These are phyloP conservation scores for Tolypocladium tropicale DNA, from an alignment of 2,329 filamentous ascomycete genomes.

Conservation along the genomic window DNA sequence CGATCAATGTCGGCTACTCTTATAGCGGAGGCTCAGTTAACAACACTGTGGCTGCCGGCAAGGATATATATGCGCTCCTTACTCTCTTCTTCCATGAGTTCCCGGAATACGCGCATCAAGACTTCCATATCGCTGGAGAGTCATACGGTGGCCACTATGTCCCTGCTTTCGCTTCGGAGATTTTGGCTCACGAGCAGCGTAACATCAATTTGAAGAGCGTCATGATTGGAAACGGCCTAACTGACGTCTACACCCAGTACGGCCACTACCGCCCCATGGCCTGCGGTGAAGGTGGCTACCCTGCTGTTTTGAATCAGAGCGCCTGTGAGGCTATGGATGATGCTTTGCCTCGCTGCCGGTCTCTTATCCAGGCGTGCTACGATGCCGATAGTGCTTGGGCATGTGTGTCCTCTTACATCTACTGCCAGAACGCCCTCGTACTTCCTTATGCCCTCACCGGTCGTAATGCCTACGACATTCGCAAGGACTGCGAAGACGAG, in stretches of 20 bases:
- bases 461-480: conserved; percentile 91
- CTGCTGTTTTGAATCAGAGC: conserved; percentile 67
- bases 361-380: conserved; percentile 85
- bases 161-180: conserved; percentile 83
- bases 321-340: conserved; percentile 89
- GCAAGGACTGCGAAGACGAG: conserved; percentile 73
- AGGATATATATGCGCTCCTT: conserved; percentile 94
- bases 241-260: conserved; percentile 89
- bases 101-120: conserved; percentile 86
- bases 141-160: conserved; percentile 96
- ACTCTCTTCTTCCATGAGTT: conserved; percentile 99
- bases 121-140: conserved; percentile 97
- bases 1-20: conserved; percentile 96
- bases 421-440: conserved; percentile 96
- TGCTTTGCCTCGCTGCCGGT: conserved; percentile 79
- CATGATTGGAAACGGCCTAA: conserved; percentile 92
- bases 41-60: conserved; percentile 91
- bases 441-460: conserved; percentile 91
- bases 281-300: conserved; percentile 90
- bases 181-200: conserved; percentile 85
- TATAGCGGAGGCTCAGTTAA: conserved; percentile 86
- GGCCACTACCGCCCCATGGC: conserved; percentile 96
- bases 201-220: conserved; percentile 98
- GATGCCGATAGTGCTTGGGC: conserved; percentile 82
- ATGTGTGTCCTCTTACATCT: conserved; percentile 91